Conservation (phyloP, 495 filamentous ascomycete genomes). For the Annulohypoxylon nitens region DNA sequence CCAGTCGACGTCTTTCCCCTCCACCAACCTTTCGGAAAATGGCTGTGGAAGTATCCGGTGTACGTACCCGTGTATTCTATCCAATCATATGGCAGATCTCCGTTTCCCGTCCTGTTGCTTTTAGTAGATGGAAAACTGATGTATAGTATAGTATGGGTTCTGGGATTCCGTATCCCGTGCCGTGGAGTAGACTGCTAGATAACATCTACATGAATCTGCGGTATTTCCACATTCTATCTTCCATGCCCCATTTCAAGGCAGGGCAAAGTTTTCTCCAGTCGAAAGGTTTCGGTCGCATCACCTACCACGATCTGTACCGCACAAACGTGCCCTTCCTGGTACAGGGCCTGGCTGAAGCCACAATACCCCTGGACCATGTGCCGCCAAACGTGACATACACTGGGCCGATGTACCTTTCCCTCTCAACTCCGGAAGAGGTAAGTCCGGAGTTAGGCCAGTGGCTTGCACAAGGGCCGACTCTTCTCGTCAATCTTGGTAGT, state of each 20-base stretch:
- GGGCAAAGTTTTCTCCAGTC: conserved; percentile 25
- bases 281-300: conserved; percentile 32
- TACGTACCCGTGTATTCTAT: conserved; percentile 19
- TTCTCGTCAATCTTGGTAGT: conserved; percentile 66
- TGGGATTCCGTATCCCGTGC: conserved; percentile 64
- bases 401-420: conserved; percentile 58
- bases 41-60: conserved; percentile 51
- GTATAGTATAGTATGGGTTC: conserved; percentile 52
- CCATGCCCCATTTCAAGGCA: conserved; percentile 28
- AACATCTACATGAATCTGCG: conserved; percentile 58
- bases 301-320: conserved; percentile 18
- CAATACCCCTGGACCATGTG: conserved; percentile 55
- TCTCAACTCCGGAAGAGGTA: conserved; percentile 51
- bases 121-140: background rate
- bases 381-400: conserved; percentile 62
- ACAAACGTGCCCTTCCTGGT: conserved; percentile 30
- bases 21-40: conserved; percentile 52
- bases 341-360: conserved; percentile 51
- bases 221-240: conserved; percentile 21
- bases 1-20: conserved; percentile 58
- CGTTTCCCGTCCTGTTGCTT: background rate
- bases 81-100: background rate
- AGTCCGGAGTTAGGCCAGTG: conserved; percentile 61
- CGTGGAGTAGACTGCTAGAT: conserved; percentile 58
- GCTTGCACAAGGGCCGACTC: conserved; percentile 59